Evolutionary conservation across 208 protist species (phyloP).

Genomic region (Naegleria lovaniensis): DNA sequence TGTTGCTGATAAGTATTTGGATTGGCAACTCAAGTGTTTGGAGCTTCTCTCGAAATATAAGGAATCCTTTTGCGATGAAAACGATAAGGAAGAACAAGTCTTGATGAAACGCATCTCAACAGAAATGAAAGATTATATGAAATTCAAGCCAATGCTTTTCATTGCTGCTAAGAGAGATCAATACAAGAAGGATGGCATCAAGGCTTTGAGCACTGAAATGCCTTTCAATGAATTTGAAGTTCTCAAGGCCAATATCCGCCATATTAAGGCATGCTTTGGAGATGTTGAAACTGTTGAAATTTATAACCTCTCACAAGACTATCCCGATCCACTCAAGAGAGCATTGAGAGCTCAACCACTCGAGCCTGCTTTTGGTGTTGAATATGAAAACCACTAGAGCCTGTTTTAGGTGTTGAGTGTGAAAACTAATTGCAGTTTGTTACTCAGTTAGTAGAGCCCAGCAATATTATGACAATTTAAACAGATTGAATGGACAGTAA

Average conservation of each 20-base stretch:
- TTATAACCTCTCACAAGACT: neutral
- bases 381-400: too few relatives aligned
- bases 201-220: neutral
- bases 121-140: neutral
- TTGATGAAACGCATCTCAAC: neutral
- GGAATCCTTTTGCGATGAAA: neutral
- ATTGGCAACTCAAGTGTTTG: conserved; percentile 13
- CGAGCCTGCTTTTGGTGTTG: neutral
- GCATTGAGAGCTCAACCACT: neutral
- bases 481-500: too few relatives aligned
- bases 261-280: neutral
- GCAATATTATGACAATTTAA: too few relatives aligned
- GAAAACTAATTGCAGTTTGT: too few relatives aligned
- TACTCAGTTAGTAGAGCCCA: too few relatives aligned
- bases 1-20: neutral
- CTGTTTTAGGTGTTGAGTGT: too few relatives aligned
- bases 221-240: conserved; percentile 6
- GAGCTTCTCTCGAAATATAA: neutral
- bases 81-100: neutral
- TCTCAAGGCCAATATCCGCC: neutral
- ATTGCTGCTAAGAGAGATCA: neutral
- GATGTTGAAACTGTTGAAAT: neutral
- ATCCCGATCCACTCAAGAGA: conserved; percentile 4
- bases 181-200: neutral
- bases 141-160: neutral